Evolutionary conservation across 2,329 filamentous ascomycete species (phyloP), one percentile per base, ranked within the genome.

Genomic region (Penicillium sp.): DNA sequence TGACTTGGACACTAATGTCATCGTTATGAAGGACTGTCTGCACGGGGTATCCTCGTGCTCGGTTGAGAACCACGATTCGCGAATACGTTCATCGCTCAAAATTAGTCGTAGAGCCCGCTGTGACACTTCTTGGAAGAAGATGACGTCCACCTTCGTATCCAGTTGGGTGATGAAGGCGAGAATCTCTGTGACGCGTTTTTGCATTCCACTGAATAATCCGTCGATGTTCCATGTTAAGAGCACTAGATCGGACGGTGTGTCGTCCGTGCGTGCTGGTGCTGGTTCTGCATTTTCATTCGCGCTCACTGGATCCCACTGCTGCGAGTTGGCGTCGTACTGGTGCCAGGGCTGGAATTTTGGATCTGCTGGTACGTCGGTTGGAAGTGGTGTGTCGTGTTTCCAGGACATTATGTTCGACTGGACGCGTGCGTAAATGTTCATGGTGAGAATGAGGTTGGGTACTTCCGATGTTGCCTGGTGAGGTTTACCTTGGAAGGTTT

Each of bases 1-100:
- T 10, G 38, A 12, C 12, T 52, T 52, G 2, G 38, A 52, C 8
- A 49, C 29, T 12, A 54, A 21, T 4, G 38, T 54, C 13, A 52
- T 44, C 3, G 52, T 54, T 10, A 57, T 55, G 47, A 66, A 70
- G 0, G 53, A 31, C 17, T 60, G 51, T 2, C 49, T 51, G 57
- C 57, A 65, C 29, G 29, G 37, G 3, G 53, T 51, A 33, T 66
- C 56, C 29, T 54, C n/a, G 41, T 51, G 9, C 26, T 52, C 48
- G 12, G 29, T 48, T 33, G 53, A 51, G 22, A 57, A 17, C 53
- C 53, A 57, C 1, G 28, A 45, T 32, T 3, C 12, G 4, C 48
- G 52, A 7, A 55, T 47, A 15, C 34, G 50, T 2, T 50, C 41
- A 4, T 56, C 49, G 15, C 32, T 39, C 4, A 57, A 19, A 6